Evolutionary conservation across 495 filamentous ascomycete species (phyloP), one percentile per base, ranked within the genome.

Genomic region (Neurospora terricola): DNA sequence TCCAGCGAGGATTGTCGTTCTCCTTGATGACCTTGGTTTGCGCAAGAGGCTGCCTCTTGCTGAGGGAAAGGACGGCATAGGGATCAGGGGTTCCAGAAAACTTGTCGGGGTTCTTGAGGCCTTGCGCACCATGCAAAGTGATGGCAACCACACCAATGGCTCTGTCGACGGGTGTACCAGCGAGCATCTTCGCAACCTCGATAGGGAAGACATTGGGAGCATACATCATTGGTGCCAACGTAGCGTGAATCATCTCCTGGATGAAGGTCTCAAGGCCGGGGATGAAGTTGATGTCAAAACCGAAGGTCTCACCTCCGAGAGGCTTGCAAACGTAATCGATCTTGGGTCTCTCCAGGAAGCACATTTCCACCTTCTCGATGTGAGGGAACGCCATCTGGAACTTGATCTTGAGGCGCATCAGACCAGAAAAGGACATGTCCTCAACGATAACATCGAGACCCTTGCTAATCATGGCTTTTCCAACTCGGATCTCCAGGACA

Each of bases 251-350:
- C 82, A 96, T 93, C 71, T 98, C 96, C 82, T 92, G 90, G 77
- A 99, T 98, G 83, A 98, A 98, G 73, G 78, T 87, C 81, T 97
- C 93, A 30, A 99, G 85, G 70, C 95, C 94, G 36, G 96, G 96
- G 74, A 99, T 94, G 84, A 98, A 97, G 82, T 97, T 97, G 84
- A 99, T 97, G 80, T 99, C 96, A 80, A 99, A 97, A 69, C 96
- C 96, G 72, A 99, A 91, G 10, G 87, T 92, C 48, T 98, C 96
- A 73, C 96, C 96, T 74, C 96, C 96, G 66, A 99, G 89, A 11
- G 96, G 96, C 82, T 99, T 99, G 86, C 96, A 96, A 70, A 93
- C 94, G 79, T 98, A 99, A 78, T 98, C 96, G 76, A 99, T 91
- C 3, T 89, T 90, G 4, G 87, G 87, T 12, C 83, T 80, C 74